Base-by-base conservation (phyloP, 495 filamentous ascomycete genomes). In the Aspergillus taichungensis region DNA sequence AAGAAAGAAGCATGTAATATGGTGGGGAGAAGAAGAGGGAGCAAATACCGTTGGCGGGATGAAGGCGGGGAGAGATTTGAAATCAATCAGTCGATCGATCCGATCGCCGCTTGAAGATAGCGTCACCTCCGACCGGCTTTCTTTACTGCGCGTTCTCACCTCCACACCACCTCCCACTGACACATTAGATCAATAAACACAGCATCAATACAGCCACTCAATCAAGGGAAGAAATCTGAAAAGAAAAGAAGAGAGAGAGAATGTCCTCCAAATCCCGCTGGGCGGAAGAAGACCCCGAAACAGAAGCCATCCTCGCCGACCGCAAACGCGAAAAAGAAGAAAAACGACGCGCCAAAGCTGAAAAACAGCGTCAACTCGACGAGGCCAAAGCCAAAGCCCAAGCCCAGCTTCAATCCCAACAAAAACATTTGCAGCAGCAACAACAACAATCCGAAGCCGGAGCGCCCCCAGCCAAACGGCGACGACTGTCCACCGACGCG, bases 301-400 rank as follows among this genome's bases (percentile, higher is more conserved):
- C 91, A 45, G 77, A 80, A 24, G 84, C 77, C 12, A 66, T 80
- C 37, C 74, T 86, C 50, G 84, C 82, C 12, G 79, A 83, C 55
- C 74, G 78, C 34, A 94, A 87, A 68, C 74, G 75, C 51, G 89
- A 94, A 56, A 95, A 94, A 66, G 91, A 95, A 61, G 81, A 86
- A 46, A 94, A 89, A 69, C 88, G 83, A 64, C 82, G 83, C 40
- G 66, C 80, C 29, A 97, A 94, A 62, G 85, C 79, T n/a, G 84
- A 86, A 51, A 90, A 87, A 61, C 84, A 88, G 54, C 83, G 82
- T 53, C 81, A 80, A 53, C 74, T 77, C 27, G 82, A 89, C 54
- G 77, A 78, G 48, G 73, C 75, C 42, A 69, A 62, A 46, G 49
- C 48, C 54, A 40, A 33, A 52, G 28, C 50, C 12, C 37, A 40